Base-by-base conservation (phyloP, 352 stramenopile species). In the Phytopythium kandeliae region DNA sequence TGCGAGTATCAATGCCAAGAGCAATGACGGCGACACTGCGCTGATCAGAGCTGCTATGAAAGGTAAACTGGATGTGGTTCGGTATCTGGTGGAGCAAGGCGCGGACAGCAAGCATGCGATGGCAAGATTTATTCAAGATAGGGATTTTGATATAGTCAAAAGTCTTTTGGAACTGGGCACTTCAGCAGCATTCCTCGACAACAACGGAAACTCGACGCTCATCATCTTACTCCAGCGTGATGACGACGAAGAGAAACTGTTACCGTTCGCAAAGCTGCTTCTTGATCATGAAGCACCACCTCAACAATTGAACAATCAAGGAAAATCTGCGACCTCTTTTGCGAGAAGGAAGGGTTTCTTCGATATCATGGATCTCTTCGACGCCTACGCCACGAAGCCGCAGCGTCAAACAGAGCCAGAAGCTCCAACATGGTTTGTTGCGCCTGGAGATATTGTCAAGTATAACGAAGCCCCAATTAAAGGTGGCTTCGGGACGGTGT, bases 251-350 rank as follows among this genome's bases (percentile, higher is more conserved):
- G 41, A 48, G 11, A 46, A 54, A 3, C 22, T 58, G 47, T 38
- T 54, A 11, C 57, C 57, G 15, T 35, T 57, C 19, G 52, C 19
- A n/a, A 60, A 55, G 31, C 19, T 55, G 48, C 30, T 65, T 46
- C 42, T 61, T 4, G 44, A 65, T n/a, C 37, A 51, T 25, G 42
- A 35, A 47, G 26, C 21, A 16, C 37, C 51, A 25, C 16, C 51
- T 46, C 46, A 33, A 21, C 4, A 22, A 7, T 54, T 34, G n/a
- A 54, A 54, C 21, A 31, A 30, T 2, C 9, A 44, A 2, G 47
- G 33, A 11, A 22, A 35, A 3, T 54, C 47, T 21, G 22, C 34
- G 4, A 54, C 31, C 11, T 24, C 34, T 0, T 35, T 54, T 3
- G 47, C 47, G 11, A 28, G 11, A 28, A 7, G 12, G 0, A 45